Evolutionary conservation across 202 grass and related monocot species (phyloP), one percentile per base, ranked within the genome.

Genomic region (Cymbopogon flexuosus): DNA sequence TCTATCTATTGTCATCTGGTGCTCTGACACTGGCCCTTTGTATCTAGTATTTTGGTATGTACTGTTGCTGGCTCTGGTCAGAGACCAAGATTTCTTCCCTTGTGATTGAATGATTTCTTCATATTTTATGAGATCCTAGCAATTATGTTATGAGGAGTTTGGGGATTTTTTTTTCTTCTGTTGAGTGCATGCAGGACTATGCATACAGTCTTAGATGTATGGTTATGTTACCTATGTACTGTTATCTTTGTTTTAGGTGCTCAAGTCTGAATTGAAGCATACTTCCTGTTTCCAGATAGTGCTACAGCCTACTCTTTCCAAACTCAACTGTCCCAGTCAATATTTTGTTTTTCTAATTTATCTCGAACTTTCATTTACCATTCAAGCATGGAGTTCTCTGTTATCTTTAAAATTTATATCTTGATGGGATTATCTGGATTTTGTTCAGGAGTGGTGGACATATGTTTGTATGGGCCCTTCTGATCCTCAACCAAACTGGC

Each of bases 401-500:
- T 66, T 39, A 56, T 51, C 9, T 65, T 60, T 23, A 45, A 43
- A 61, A 9, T 71, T 41, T 80, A 1, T 77, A 15, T 77, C 22
- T 73, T 84, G 33, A 68, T 76, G 41, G 74, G 74, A 8, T 70
- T 24, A 65, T 70, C 19, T 70, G 35, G 42, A 85, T 46, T 2
- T 3, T 79, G 60, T 87, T 11, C 68, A 95, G 96, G 96, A 98
- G 54, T 98, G 96, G 96, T 98, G 96, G 96, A 98, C 92, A 79
- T 95, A 98, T 91, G 88, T 98, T 76, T 98, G 96, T 84, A 81
- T 95, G 92, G 96, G 96, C 10, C 96, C 90, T 83, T 88, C 90
- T 33, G 96, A 98, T 80, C 96, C 96, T 76, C 96, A 98, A 74
- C 96, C 96, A 76, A 98, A 98, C 45, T 98, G 96, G 96, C 96